Conservation (phyloP, 306 rosid genomes). For the Ammopiptanthus mongolicus region DNA sequence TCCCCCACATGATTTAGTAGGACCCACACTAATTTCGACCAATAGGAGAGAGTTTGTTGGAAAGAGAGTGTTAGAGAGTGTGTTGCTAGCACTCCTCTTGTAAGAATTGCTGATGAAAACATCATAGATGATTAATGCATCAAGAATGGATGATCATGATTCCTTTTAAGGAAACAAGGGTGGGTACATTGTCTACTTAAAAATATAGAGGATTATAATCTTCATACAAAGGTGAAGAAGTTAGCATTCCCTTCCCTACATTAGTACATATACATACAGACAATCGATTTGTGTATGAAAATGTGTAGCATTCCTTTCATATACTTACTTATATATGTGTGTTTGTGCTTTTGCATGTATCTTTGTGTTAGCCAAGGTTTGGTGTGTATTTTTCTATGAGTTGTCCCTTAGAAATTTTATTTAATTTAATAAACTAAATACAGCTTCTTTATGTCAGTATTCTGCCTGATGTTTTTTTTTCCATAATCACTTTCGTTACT, state of each 20-base stretch:
- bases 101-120: neutral
- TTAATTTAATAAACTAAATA: neutral
- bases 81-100: too few relatives aligned
- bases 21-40: too few relatives aligned
- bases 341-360: neutral
- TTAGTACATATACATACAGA: neutral
- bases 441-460: neutral
- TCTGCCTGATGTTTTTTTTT: constrained; percentile 5
- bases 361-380: neutral
- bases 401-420: neutral
- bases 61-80: too few relatives aligned
- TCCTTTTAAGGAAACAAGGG: neutral
- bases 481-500: constrained; percentile 3
- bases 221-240: neutral
- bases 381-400: neutral
- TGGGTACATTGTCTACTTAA: neutral
- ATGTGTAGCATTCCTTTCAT: neutral
- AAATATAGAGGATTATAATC: neutral
- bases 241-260: neutral
- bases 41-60: too few relatives aligned
- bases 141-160: neutral
- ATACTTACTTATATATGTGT: neutral
- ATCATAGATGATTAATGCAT: neutral
- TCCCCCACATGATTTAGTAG: too few relatives aligned
- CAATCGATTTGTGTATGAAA: neutral